These are phyloP conservation scores for Xylariomycetidae sp. DNA, from an alignment of 2,329 filamentous ascomycete species.

Conservation along the genomic window DNA sequence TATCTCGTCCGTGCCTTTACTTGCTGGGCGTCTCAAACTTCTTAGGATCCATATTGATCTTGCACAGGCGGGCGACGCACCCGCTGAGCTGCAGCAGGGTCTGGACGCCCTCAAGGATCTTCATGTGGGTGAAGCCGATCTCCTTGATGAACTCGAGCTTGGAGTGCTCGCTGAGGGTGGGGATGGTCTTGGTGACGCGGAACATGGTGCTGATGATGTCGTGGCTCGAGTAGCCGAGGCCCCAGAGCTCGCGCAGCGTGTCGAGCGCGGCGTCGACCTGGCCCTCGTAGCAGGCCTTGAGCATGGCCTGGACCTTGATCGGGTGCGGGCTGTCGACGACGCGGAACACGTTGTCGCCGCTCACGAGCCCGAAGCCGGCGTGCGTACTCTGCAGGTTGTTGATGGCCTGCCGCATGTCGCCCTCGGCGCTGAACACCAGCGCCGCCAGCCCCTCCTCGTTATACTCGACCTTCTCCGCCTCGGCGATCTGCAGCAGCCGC, in stretches of 20 bases:
- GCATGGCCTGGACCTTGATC: slow-evolving; percentile 97
- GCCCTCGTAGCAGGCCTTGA: slow-evolving; percentile 92
- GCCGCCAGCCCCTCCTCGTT: slow-evolving; percentile 92
- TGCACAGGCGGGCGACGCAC: slow-evolving; percentile 85
- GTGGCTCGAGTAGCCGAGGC: slow-evolving; percentile 93
- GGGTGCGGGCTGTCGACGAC: slow-evolving; percentile 97
- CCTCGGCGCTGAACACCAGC: slow-evolving; percentile 95
- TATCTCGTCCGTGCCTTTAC: too few relatives aligned
- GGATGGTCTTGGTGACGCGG: slow-evolving; percentile 93
- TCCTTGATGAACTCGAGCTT: slow-evolving; percentile 98
- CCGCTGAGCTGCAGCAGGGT: slow-evolving; percentile 91
- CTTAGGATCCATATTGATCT: slow-evolving; percentile 92
- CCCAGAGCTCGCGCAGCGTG: slow-evolving; percentile 85
- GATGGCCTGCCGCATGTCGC: slow-evolving; percentile 98
- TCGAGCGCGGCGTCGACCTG: slow-evolving; percentile 86
- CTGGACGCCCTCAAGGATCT: slow-evolving; percentile 95
- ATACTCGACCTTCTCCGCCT: slow-evolving; percentile 85
- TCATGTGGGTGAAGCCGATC: slow-evolving; percentile 99
- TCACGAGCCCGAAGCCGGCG: slow-evolving; percentile 95
- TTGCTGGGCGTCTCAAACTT: slow-evolving; percentile 66
- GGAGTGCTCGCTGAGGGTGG: slow-evolving; percentile 84
- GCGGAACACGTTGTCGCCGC: slow-evolving; percentile 94
- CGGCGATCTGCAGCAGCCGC: slow-evolving; percentile 84
- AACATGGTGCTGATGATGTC: slow-evolving; percentile 99
- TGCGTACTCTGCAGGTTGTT: slow-evolving; percentile 94